These are phyloP conservation scores for Aphanomyces euteiches DNA, from an alignment of 352 stramenopile genomes.

Conservation along the genomic window DNA sequence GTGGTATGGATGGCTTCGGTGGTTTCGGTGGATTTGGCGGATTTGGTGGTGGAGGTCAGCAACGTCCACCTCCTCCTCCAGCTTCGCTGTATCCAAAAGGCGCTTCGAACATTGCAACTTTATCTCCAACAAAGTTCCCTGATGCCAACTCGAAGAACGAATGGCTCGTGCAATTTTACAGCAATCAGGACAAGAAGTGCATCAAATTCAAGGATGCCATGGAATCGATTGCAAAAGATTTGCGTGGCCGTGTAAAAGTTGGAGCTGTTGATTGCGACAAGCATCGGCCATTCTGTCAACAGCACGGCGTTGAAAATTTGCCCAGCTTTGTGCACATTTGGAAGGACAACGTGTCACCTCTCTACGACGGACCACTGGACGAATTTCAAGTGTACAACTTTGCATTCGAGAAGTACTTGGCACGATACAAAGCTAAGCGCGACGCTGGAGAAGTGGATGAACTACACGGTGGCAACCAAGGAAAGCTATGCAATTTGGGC, in stretches of 20 bases:
- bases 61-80: conserved; percentile 32
- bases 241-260: conserved; percentile 66
- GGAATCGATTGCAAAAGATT: conserved; percentile 62
- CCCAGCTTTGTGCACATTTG: conserved; percentile 72
- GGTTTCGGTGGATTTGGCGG: conserved; percentile 27
- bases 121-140: conserved; percentile 76
- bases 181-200: conserved; percentile 44
- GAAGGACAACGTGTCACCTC: conserved; percentile 48
- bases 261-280: conserved; percentile 77
- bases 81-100: conserved; percentile 51
- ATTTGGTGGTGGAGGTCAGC: conserved; percentile 32
- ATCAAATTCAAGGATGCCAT: conserved; percentile 60
- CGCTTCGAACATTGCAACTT: conserved; percentile 50
- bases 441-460: conserved; percentile 64
- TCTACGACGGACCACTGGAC: conserved; percentile 57
- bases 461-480: conserved; percentile 66
- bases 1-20: conserved; percentile 68
- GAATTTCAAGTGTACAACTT: conserved; percentile 84
- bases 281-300: conserved; percentile 49
- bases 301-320: conserved; percentile 38
- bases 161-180: conserved; percentile 82
- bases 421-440: conserved; percentile 58
- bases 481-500: conserved; percentile 71
- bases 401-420: conserved; percentile 76
- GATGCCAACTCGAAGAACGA: conserved; percentile 58